Evolutionary conservation across 2,329 filamentous ascomycete genomes (phyloP).

Genomic region (Aspergillus proliferans): DNA sequence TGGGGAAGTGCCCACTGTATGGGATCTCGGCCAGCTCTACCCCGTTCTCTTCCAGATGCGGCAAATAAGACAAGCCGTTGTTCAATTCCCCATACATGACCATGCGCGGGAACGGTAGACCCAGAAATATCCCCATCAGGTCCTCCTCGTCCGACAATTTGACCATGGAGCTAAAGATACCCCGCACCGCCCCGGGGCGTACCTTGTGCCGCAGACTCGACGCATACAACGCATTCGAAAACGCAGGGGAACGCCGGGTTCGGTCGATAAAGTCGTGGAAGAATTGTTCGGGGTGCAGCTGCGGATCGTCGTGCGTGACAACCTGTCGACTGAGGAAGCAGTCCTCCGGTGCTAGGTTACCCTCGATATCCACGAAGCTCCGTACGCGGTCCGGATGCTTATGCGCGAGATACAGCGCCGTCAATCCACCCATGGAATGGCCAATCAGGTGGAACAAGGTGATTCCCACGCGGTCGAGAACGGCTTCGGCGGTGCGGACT

Average conservation of each 20-base stretch:
- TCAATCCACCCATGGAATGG: constrained; percentile 22
- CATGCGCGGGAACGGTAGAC: constrained; percentile 12
- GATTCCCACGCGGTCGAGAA: constrained; percentile 15
- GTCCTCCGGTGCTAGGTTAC: constrained; percentile 20
- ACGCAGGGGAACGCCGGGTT: constrained; percentile 6
- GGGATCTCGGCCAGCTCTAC: constrained; percentile 19
- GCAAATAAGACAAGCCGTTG: constrained; percentile 14
- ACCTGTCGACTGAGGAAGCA: constrained; percentile 22
- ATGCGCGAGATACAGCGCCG: constrained; percentile 16
- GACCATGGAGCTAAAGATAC: constrained; percentile 22
- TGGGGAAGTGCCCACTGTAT: constrained; percentile 19
- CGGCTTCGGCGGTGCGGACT: constrained; percentile 14
- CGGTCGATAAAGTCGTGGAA: constrained; percentile 14
- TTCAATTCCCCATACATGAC: constrained; percentile 20
- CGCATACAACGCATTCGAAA: constrained; percentile 15
- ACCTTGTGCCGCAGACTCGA: constrained; percentile 13
- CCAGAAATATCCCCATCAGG: constrained; percentile 13
- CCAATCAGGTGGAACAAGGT: constrained; percentile 17
- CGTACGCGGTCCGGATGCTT: constrained; percentile 8
- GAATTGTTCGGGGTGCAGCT: constrained; percentile 10
- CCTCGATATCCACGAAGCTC: constrained; percentile 21
- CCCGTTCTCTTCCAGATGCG: constrained; percentile 6
- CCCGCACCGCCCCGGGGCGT: constrained; percentile 10
- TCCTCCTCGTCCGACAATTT: constrained; percentile 15
- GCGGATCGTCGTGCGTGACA: constrained; percentile 7